Percentiles rank a stretch among this genome's conserved stretches.
phyloP scores from a whole-genome alignment of 23 red algal genomes.

The Porphyridium purpureum region DNA sequence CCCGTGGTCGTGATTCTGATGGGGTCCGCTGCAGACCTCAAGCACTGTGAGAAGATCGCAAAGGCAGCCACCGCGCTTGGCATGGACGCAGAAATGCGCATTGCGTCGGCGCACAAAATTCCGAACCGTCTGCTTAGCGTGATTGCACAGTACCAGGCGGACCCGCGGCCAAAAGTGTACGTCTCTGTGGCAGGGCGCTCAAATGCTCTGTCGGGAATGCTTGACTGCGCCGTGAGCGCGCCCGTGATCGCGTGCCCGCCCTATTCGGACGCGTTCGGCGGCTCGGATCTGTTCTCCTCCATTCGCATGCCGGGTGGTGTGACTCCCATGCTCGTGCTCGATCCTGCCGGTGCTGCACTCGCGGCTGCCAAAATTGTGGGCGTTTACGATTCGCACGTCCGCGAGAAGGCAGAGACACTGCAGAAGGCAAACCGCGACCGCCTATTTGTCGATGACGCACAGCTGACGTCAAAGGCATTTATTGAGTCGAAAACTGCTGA shows the following conservation, averaged over 20 bases:
- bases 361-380: slow-evolving; percentile 82
- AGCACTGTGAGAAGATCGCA: slow-evolving; percentile 81
- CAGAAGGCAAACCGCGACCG: slow-evolving; percentile 85
- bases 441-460: slow-evolving; percentile 80
- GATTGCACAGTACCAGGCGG: slow-evolving; percentile 45
- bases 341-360: slow-evolving; percentile 69
- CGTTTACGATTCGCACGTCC: slow-evolving; percentile 39
- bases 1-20: slow-evolving; percentile 93
- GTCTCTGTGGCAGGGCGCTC: slow-evolving; percentile 91
- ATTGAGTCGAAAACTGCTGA: no score
- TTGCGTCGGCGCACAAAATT: slow-evolving; percentile 94
- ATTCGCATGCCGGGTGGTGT: slow-evolving; percentile 96
- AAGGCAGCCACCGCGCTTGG: slow-evolving; percentile 43
- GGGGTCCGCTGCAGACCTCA: slow-evolving; percentile 74
- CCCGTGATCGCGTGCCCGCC: slow-evolving; percentile 97
- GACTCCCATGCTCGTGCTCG: slow-evolving; percentile 55
- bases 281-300: slow-evolving; percentile 75
- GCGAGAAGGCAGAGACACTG: slow-evolving; percentile 27
- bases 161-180: slow-evolving; percentile 79
- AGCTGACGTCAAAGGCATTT: no score
- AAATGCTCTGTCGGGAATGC: slow-evolving; percentile 82
- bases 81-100: slow-evolving; percentile 65
- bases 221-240: slow-evolving; percentile 80
- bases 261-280: slow-evolving; percentile 83
- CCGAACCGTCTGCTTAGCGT: slow-evolving; percentile 61